A percentile compares a stretch with the other conserved stretches of the same genome.
Evolutionary conservation across 78 protist genomes (phyloP).

Genomic region (Emiliania huxleyi): DNA sequence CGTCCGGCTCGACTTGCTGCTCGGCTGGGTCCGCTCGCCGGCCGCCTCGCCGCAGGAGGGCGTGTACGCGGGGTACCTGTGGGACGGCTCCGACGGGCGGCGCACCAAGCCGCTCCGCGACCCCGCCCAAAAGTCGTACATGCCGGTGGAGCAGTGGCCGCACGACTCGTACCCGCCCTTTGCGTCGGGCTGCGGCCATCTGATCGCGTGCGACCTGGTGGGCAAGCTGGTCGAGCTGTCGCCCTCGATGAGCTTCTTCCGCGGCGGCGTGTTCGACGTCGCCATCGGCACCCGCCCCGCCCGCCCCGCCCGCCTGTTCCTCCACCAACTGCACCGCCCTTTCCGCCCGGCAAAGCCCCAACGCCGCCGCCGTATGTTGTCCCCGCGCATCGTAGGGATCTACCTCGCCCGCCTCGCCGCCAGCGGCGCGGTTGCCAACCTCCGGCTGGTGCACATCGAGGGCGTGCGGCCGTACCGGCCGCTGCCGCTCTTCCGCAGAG

Average conservation of each 20-base stretch:
- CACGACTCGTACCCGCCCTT: conserved; percentile 9
- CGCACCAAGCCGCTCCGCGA: conserved; percentile 5
- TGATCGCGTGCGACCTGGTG: background rate
- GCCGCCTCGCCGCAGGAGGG: background rate
- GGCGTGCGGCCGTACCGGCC: conserved; percentile 16
- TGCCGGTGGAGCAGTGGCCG: conserved; percentile 13
- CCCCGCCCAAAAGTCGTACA: background rate
- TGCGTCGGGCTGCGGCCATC: conserved; percentile 6
- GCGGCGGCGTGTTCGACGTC: background rate
- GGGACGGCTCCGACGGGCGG: background rate
- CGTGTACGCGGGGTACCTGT: background rate
- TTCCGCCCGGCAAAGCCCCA: too few relatives aligned
- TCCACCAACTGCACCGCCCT: too few relatives aligned
- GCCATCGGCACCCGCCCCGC: background rate
- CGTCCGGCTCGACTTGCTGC: background rate
- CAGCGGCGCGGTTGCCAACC: background rate
- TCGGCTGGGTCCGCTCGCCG: background rate
- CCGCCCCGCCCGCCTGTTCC: too few relatives aligned
- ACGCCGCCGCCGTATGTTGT: too few relatives aligned
- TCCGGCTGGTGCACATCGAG: background rate
- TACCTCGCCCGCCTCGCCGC: background rate
- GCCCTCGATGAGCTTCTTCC: background rate
- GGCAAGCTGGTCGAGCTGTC: background rate
- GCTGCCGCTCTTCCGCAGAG: background rate
- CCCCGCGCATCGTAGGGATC: too few relatives aligned